Evolutionary conservation across 768 basidiomycete genomes (phyloP).

Genomic region (Lactifluus pinguis): DNA sequence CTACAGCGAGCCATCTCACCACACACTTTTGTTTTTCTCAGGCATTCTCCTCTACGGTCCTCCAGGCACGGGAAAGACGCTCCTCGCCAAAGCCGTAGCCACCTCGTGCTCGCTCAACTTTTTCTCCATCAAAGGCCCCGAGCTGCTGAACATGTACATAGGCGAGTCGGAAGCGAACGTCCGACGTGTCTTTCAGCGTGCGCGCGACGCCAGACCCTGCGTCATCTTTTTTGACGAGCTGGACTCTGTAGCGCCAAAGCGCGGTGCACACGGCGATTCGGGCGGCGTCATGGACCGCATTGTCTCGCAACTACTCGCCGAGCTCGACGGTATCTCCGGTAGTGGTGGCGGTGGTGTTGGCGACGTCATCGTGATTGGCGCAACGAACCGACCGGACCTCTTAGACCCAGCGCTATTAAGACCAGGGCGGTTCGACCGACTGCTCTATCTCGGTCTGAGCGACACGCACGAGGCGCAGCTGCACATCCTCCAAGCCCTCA

Average conservation of each 20-base stretch:
- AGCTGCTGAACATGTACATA: constrained; percentile 96
- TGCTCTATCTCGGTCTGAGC: constrained; percentile 93
- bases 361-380: constrained; percentile 90
- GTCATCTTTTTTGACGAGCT: constrained; percentile 97
- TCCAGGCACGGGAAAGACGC: constrained; percentile 91
- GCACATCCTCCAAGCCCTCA: constrained; percentile 82
- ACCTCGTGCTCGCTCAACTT: constrained; percentile 94
- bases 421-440: constrained; percentile 90
- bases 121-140: constrained; percentile 95
- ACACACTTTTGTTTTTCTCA: constrained; percentile 22
- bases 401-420: constrained; percentile 83
- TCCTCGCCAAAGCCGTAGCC: constrained; percentile 93
- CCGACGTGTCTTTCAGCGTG: constrained; percentile 81
- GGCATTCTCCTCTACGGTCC: constrained; percentile 91
- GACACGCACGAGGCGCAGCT: constrained; percentile 77
- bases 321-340: constrained; percentile 79
- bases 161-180: constrained; percentile 99
- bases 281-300: constrained; percentile 98
- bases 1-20: too few species aligned
- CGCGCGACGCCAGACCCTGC: constrained; percentile 86
- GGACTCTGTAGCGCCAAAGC: constrained; percentile 89
- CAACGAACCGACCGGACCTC: constrained; percentile 90
- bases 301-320: constrained; percentile 88
- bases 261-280: constrained; percentile 92
- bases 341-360: constrained; percentile 29